phyloP scores from a whole-genome alignment of 306 rosid genomes.

The Corylus heterophylla region DNA sequence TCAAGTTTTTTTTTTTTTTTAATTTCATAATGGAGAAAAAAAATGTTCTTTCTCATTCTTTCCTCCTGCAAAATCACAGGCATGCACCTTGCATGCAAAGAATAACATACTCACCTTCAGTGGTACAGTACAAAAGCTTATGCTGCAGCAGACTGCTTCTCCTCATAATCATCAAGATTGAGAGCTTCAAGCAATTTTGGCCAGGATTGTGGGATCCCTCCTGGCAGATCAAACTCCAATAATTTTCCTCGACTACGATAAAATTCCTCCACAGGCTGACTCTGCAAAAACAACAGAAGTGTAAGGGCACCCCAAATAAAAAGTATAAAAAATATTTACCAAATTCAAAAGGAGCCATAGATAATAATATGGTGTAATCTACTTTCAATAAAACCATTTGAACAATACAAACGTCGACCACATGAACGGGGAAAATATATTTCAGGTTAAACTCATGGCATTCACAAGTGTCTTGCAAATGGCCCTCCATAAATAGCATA shows the following conservation, averaged over 20 bases:
- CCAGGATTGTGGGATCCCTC: constrained; percentile 98
- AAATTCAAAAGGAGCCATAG: constrained; percentile 10
- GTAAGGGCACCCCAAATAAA: constrained; percentile 12
- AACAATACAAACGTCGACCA: neutral
- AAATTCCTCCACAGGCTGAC: constrained; percentile 82
- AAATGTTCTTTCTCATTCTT: constrained; percentile 25
- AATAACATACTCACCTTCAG: constrained; percentile 50
- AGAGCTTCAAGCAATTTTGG: constrained; percentile 88
- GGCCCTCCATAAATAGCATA: neutral
- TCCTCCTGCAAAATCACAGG: constrained; percentile 50
- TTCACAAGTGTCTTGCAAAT: neutral
- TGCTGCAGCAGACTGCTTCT: constrained; percentile 75
- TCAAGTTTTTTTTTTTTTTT: constrained; percentile 22
- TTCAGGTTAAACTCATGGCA: constrained; percentile 6
- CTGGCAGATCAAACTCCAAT: constrained; percentile 92
- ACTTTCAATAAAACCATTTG: neutral
- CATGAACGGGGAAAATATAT: neutral
- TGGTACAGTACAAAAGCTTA: constrained; percentile 34
- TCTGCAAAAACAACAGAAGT: constrained; percentile 48
- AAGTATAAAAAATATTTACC: neutral
- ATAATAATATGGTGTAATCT: constrained; percentile 2
- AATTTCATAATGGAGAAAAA: neutral
- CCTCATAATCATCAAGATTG: constrained; percentile 77
- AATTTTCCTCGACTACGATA: constrained; percentile 74
- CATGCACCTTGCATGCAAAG: constrained; percentile 50